Conservation (phyloP, 208 protist genomes). For the Lotmaria passim region DNA sequence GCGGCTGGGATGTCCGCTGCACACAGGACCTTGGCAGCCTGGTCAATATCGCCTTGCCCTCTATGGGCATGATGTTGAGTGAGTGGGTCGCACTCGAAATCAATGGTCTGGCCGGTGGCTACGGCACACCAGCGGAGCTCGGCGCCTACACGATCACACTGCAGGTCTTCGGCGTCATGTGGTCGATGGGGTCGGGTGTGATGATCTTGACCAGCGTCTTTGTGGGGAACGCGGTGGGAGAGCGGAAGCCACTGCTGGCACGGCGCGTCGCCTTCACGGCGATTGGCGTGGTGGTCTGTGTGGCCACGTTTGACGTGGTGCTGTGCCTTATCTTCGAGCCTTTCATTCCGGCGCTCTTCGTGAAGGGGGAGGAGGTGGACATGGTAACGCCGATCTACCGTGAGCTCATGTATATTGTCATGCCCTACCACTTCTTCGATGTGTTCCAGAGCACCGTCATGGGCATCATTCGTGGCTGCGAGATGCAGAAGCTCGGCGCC, state of each 20-base stretch:
- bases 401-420: slow-evolving; percentile 63
- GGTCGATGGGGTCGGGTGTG: slow-evolving; percentile 72
- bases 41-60: slow-evolving; percentile 73
- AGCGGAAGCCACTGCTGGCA: slow-evolving; percentile 65
- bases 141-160: slow-evolving; percentile 82
- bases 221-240: slow-evolving; percentile 83
- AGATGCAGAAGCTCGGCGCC: slow-evolving; percentile 71
- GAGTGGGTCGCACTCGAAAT: slow-evolving; percentile 88
- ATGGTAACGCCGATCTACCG: slow-evolving; percentile 53
- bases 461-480: slow-evolving; percentile 77
- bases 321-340: slow-evolving; percentile 53
- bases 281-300: slow-evolving; percentile 54
- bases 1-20: slow-evolving; percentile 64
- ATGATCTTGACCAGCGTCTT: slow-evolving; percentile 79
- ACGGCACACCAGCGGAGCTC: slow-evolving; percentile 62
- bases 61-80: slow-evolving; percentile 86
- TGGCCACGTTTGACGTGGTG: slow-evolving; percentile 49
- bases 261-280: slow-evolving; percentile 68
- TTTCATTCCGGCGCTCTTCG: slow-evolving; percentile 71
- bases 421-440: slow-evolving; percentile 86
- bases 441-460: slow-evolving; percentile 85
- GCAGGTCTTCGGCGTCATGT: slow-evolving; percentile 80
- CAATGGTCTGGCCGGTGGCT: slow-evolving; percentile 69
- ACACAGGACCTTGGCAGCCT: slow-evolving; percentile 55
- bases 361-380: slow-evolving; percentile 49